Conservation (phyloP, 2,329 filamentous ascomycete species). For the Aschersonia sp. region DNA sequence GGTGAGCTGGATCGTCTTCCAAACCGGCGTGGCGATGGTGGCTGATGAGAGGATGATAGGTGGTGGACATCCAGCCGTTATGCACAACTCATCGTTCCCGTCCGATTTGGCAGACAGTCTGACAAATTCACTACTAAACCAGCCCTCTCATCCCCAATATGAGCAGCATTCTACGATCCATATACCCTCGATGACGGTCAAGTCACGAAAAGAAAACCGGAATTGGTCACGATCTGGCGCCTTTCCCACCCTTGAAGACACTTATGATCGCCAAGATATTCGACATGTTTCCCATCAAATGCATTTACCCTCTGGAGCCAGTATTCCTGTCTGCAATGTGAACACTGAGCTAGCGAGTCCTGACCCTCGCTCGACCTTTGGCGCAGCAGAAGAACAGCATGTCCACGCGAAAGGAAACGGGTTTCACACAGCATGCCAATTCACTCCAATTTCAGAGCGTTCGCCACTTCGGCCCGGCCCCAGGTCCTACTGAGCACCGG, state of each 20-base stretch:
- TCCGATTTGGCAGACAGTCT: slow-evolving; percentile 26
- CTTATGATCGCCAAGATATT: slow-evolving; percentile 16
- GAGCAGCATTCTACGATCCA: slow-evolving; percentile 14
- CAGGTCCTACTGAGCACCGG: no score
- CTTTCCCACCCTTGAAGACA: slow-evolving; percentile 3
- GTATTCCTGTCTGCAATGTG: slow-evolving; percentile 4
- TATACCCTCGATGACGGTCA: slow-evolving; percentile 21
- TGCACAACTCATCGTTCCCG: slow-evolving; percentile 8
- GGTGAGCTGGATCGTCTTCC: slow-evolving; percentile 5
- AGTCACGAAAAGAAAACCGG: slow-evolving; percentile 29
- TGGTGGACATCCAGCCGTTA: slow-evolving; percentile 8
- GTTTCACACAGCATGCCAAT: no score
- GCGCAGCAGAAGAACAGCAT: slow-evolving; percentile 2
- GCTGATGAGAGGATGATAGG: slow-evolving; percentile 1
- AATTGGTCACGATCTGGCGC: slow-evolving; percentile 6
- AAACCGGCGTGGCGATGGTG: neutral
- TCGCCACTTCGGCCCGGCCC: no score
- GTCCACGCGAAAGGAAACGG: no score
- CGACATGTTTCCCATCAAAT: slow-evolving; percentile 26
- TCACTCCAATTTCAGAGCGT: no score
- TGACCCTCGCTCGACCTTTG: slow-evolving; percentile 9
- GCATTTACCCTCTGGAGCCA: slow-evolving; percentile 13
- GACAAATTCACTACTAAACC: slow-evolving; percentile 32
- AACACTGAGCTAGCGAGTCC: slow-evolving; percentile 7
- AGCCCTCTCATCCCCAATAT: slow-evolving; percentile 23